A percentile compares a stretch with the other conserved stretches of the same genome.
phyloP scores from a whole-genome alignment of 805 yeast species.

The Lachancea nothofagi region DNA sequence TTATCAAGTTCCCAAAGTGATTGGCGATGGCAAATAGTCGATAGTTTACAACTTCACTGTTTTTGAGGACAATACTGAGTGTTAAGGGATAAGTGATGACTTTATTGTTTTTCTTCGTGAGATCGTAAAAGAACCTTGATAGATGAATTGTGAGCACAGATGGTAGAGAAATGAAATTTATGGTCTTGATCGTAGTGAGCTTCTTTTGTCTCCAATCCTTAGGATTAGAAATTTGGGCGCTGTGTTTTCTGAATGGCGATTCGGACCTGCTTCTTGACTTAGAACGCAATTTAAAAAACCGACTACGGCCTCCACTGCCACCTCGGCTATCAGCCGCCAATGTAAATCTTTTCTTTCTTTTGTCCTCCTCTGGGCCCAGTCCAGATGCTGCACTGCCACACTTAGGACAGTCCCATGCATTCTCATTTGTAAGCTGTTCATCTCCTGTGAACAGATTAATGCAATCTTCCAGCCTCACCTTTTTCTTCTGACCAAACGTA shows the following conservation, averaged over 20 bases:
- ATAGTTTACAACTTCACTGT: conserved; percentile 38
- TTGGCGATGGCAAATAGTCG: conserved; percentile 59
- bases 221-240: background rate
- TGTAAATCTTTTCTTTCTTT: conserved; percentile 7
- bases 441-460: conserved; percentile 55
- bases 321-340: conserved; percentile 3
- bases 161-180: conserved; percentile 76
- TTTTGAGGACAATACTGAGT: conserved; percentile 42
- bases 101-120: conserved; percentile 49
- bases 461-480: conserved; percentile 53
- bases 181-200: conserved; percentile 53
- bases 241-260: conserved; percentile 26
- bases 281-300: conserved; percentile 22
- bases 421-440: conserved; percentile 63
- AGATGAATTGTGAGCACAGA: conserved; percentile 74
- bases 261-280: conserved; percentile 29
- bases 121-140: conserved; percentile 62
- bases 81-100: conserved; percentile 51
- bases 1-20: conserved; percentile 62
- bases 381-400: conserved; percentile 36
- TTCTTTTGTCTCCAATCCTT: conserved; percentile 19
- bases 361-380: conserved; percentile 8
- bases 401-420: conserved; percentile 81
- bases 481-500: conserved; percentile 28
- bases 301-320: conserved; percentile 9